phyloP scores from a whole-genome alignment of 2,329 filamentous ascomycete species.

The Xylaria sp. region DNA sequence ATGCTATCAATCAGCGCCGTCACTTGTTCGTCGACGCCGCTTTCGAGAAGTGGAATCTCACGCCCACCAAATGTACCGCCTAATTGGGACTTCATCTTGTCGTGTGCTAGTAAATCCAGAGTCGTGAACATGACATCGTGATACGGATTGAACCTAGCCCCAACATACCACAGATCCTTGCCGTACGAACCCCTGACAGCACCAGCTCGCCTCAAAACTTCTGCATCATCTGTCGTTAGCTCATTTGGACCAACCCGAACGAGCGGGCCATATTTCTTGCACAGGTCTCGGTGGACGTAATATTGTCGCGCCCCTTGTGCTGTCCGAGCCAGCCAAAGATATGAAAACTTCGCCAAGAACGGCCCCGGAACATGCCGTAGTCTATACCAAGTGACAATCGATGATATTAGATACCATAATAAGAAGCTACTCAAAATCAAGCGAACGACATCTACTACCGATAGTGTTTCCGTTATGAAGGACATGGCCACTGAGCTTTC shows the following conservation, averaged over 20 bases:
- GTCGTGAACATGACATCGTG: slow-evolving; percentile 63
- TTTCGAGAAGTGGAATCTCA: slow-evolving; percentile 41
- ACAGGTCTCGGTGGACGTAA: slow-evolving; percentile 22
- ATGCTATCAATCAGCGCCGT: slow-evolving; percentile 55
- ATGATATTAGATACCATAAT: slow-evolving; percentile 13
- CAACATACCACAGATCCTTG: slow-evolving; percentile 58
- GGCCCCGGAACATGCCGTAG: slow-evolving; percentile 56
- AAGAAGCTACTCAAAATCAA: slow-evolving; percentile 3
- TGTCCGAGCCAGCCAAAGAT: slow-evolving; percentile 51
- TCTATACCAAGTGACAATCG: slow-evolving; percentile 45
- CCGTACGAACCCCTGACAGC: slow-evolving; percentile 52
- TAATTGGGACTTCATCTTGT: slow-evolving; percentile 55
- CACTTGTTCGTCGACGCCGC: slow-evolving; percentile 58
- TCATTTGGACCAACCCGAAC: slow-evolving; percentile 57
- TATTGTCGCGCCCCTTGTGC: slow-evolving; percentile 34
- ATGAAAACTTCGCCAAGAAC: slow-evolving; percentile 51
- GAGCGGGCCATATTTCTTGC: slow-evolving; percentile 47
- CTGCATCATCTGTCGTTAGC: slow-evolving; percentile 53
- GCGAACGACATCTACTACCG: background rate
- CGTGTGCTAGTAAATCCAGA: slow-evolving; percentile 56
- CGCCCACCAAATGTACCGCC: slow-evolving; percentile 40
- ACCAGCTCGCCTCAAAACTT: slow-evolving; percentile 52
- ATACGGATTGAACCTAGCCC: slow-evolving; percentile 62
- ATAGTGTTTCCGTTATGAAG: background rate
- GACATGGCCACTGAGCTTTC: background rate